These are phyloP conservation scores for Ehretia macrophylla DNA, from an alignment of 257 asterid species.

Conservation along the genomic window DNA sequence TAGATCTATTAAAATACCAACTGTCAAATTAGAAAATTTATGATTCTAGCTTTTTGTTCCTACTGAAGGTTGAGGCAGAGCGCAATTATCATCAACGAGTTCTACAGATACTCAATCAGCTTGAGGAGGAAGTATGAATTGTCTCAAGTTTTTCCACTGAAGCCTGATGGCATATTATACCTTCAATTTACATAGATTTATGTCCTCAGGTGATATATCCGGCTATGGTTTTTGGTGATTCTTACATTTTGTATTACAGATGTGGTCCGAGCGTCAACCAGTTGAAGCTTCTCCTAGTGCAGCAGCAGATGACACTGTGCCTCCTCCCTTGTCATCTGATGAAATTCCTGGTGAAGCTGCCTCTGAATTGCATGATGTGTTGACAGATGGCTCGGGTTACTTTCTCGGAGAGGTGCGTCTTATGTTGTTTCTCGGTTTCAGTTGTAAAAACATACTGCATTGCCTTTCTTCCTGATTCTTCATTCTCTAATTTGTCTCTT, in stretches of 20 bases:
- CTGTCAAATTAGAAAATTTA: not conserved
- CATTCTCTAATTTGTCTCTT: slow-evolving; percentile 4
- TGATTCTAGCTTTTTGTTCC: not conserved
- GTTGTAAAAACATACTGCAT: not conserved
- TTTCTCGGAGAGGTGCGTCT: slow-evolving; percentile 65
- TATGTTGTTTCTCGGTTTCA: slow-evolving; percentile 2
- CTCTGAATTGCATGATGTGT: slow-evolving; percentile 31
- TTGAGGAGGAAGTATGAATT: slow-evolving; percentile 57
- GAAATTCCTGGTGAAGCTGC: slow-evolving; percentile 30
- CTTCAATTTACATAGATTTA: not conserved
- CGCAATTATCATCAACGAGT: slow-evolving; percentile 53
- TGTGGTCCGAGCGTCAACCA: slow-evolving; percentile 55
- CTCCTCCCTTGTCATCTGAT: slow-evolving; percentile 34
- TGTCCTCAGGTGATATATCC: not conserved
- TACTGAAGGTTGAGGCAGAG: slow-evolving; percentile 65
- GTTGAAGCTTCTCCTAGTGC: slow-evolving; percentile 33
- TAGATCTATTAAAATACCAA: not conserved
- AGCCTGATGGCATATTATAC: not conserved
- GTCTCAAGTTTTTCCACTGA: not conserved
- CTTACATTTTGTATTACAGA: slow-evolving; percentile 29
- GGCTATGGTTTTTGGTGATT: not conserved
- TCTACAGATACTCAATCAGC: slow-evolving; percentile 62
- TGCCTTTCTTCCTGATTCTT: slow-evolving; percentile 5
- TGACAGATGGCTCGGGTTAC: slow-evolving; percentile 46
- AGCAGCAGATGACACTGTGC: slow-evolving; percentile 18